Conservation (phyloP, 768 basidiomycete species). For the Leccinum obscurum region DNA sequence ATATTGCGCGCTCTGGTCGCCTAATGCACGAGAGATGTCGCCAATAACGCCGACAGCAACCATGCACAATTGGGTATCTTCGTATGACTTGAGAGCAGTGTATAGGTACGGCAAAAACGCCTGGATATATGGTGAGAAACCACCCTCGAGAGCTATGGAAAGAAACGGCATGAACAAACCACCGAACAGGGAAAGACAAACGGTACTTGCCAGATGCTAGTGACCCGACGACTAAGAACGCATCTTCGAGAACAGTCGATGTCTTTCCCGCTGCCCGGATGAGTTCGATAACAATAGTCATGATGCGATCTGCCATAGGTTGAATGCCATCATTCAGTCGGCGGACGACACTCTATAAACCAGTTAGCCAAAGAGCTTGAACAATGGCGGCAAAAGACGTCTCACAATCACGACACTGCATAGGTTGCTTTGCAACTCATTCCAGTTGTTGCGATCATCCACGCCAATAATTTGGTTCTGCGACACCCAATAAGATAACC, state of each 20-base stretch:
- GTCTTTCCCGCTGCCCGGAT: conserved; percentile 89
- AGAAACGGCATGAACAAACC: conserved; percentile 5
- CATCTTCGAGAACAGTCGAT: conserved; percentile 93
- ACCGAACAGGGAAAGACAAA: background rate
- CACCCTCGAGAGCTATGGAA: conserved; percentile 63
- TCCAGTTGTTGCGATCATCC: conserved; percentile 99
- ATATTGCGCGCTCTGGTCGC: conserved; percentile 80
- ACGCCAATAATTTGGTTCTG: conserved; percentile 92
- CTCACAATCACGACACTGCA: conserved; percentile 87
- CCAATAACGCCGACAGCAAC: conserved; percentile 96
- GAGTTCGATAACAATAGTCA: conserved; percentile 86
- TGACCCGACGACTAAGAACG: conserved; percentile 91
- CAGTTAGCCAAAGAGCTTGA: conserved; percentile 4
- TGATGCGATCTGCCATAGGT: conserved; percentile 90
- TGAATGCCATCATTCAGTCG: conserved; percentile 81
- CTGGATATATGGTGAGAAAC: conserved; percentile 80
- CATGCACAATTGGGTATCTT: conserved; percentile 94
- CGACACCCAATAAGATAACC: conserved; percentile 2
- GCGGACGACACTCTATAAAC: conserved; percentile 74
- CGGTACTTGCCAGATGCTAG: conserved; percentile 62
- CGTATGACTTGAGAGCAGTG: conserved; percentile 86
- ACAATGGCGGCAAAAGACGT: conserved; percentile 6
- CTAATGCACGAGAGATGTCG: conserved; percentile 93
- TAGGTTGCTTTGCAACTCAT: conserved; percentile 94
- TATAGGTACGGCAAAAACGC: conserved; percentile 86